Conservation (phyloP, 2,329 filamentous ascomycete species). For the Apiospora marii region DNA sequence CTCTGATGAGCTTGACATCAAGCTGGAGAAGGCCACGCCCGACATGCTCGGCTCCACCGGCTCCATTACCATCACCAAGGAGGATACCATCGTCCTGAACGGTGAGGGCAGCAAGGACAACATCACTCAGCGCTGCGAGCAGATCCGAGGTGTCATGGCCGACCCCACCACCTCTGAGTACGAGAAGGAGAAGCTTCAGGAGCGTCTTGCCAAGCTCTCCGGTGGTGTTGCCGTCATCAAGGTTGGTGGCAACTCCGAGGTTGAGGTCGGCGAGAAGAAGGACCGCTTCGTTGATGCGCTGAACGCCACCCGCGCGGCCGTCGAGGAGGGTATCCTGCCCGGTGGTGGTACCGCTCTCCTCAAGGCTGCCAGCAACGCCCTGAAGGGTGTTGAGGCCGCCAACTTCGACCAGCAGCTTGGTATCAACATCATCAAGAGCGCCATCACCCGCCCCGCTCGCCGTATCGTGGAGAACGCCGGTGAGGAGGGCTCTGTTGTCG, state of each 20-base stretch:
- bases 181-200: constrained; percentile 99
- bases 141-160: constrained; percentile 96
- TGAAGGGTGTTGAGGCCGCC: constrained; percentile 80
- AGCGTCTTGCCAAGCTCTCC: constrained; percentile 98
- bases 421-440: constrained; percentile 96
- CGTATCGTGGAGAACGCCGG: constrained; percentile 98
- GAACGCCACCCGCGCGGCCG: constrained; percentile 96
- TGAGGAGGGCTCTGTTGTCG: constrained; percentile 91
- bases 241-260: constrained; percentile 96
- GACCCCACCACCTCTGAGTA: constrained; percentile 97
- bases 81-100: constrained; percentile 98
- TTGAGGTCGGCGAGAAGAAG: constrained; percentile 99
- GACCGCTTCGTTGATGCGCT: constrained; percentile 98
- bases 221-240: constrained; percentile 99
- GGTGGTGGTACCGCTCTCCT: constrained; percentile 98
- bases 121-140: constrained; percentile 95
- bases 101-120: constrained; percentile 94
- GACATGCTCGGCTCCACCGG: constrained; percentile 97
- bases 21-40: constrained; percentile 96
- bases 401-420: constrained; percentile 99
- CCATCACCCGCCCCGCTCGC: constrained; percentile 93
- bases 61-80: constrained; percentile 99
- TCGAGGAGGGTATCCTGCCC: constrained; percentile 98
- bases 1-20: constrained; percentile 97
- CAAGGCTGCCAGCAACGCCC: constrained; percentile 92